Evolutionary conservation across 2,329 filamentous ascomycete genomes (phyloP).

Genomic region (Talaromyces amestolkiae): DNA sequence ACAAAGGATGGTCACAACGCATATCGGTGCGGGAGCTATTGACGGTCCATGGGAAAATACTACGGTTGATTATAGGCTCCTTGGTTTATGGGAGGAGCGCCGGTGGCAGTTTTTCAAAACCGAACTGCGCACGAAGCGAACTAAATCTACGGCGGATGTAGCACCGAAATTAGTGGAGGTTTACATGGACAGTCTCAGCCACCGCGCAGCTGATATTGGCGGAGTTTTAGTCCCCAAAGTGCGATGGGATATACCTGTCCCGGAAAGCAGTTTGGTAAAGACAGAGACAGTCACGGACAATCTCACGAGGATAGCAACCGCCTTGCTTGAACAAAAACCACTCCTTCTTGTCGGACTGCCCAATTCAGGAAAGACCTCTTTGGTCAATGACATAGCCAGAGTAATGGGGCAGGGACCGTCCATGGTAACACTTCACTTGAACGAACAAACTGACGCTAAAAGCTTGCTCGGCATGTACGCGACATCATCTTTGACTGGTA

Average conservation of each 20-base stretch:
- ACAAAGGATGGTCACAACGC: constrained; percentile 65
- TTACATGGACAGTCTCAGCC: constrained; percentile 48
- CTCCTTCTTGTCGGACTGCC: constrained; percentile 78
- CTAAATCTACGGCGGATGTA: constrained; percentile 21
- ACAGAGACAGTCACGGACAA: constrained; percentile 74
- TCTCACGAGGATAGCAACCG: constrained; percentile 64
- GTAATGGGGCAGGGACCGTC: constrained; percentile 73
- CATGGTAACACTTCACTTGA: constrained; percentile 93
- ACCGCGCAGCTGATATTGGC: constrained; percentile 63
- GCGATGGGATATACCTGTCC: constrained; percentile 52
- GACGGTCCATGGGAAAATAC: constrained; percentile 72
- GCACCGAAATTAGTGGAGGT: constrained; percentile 29
- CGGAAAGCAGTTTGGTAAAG: constrained; percentile 58
- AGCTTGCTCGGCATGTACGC: constrained; percentile 93
- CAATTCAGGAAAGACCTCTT: constrained; percentile 85
- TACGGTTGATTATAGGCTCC: constrained; percentile 74
- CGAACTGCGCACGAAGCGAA: constrained; percentile 25
- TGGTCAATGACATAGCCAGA: constrained; percentile 77
- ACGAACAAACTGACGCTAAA: constrained; percentile 97
- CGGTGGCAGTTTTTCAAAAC: constrained; percentile 46
- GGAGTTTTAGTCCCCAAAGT: constrained; percentile 62
- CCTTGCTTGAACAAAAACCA: constrained; percentile 67
- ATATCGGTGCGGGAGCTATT: constrained; percentile 64
- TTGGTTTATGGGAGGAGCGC: constrained; percentile 63
- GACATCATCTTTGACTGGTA: constrained; percentile 79